phyloP scores from a whole-genome alignment of 805 yeast species.

The Kluyveromyces siamensis region DNA sequence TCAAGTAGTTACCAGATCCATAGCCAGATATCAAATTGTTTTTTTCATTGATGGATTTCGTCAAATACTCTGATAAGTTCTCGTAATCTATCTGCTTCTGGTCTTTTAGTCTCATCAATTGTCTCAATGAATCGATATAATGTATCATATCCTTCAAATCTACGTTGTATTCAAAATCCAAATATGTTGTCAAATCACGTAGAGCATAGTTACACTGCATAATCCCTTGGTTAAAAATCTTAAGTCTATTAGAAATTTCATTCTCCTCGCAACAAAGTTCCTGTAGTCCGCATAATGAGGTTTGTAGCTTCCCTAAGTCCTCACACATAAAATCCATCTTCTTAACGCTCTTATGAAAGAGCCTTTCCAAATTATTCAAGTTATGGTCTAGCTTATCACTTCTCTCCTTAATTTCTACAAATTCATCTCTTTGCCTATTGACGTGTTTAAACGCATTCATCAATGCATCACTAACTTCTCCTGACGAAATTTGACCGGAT shows the following conservation, averaged over 20 bases:
- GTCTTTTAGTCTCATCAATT: slow-evolving; percentile 73
- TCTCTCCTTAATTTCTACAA: slow-evolving; percentile 72
- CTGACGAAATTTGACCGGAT: slow-evolving; percentile 16
- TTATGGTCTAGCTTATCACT: slow-evolving; percentile 81
- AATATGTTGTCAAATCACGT: slow-evolving; percentile 36
- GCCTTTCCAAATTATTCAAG: slow-evolving; percentile 65
- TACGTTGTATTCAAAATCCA: slow-evolving; percentile 75
- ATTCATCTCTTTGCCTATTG: slow-evolving; percentile 59
- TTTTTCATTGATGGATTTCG: slow-evolving; percentile 61
- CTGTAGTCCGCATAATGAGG: slow-evolving; percentile 61
- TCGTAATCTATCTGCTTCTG: slow-evolving; percentile 88
- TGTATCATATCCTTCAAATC: slow-evolving; percentile 82
- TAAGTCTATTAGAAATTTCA: slow-evolving; percentile 15
- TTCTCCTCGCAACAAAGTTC: slow-evolving; percentile 39
- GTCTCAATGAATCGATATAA: slow-evolving; percentile 56
- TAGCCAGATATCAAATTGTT: slow-evolving; percentile 44
- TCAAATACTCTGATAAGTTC: slow-evolving; percentile 69
- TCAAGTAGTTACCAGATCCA: slow-evolving; percentile 41
- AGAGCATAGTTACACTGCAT: slow-evolving; percentile 35
- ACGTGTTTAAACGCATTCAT: slow-evolving; percentile 90
- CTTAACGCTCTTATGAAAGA: slow-evolving; percentile 62
- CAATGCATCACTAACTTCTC: slow-evolving; percentile 74
- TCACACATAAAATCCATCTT: slow-evolving; percentile 63
- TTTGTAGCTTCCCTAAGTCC: slow-evolving; percentile 64
- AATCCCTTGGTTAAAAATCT: slow-evolving; percentile 40